Conservation (phyloP, 257 asterid genomes). For the Solanum paucissectum region DNA sequence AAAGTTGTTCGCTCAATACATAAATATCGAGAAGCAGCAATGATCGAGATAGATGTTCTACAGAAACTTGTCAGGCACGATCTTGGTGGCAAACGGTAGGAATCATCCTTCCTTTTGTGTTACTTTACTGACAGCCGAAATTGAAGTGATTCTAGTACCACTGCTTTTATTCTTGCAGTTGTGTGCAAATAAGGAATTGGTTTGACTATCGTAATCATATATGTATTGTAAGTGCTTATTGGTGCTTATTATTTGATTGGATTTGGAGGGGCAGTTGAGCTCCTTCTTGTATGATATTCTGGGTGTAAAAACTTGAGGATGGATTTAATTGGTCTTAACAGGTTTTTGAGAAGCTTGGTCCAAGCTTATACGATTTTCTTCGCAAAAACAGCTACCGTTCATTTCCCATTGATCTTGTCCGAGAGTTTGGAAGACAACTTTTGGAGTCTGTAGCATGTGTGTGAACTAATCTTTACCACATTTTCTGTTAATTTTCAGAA, state of each 20-base stretch:
- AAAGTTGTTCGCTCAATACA: slow-evolving; percentile 64
- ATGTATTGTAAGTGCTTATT: slow-evolving; percentile 58
- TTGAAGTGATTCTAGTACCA: slow-evolving; percentile 1
- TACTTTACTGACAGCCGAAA: neutral
- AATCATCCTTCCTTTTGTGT: neutral
- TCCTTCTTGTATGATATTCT: neutral
- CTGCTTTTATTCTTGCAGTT: slow-evolving; percentile 31
- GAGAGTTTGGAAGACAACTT: slow-evolving; percentile 92
- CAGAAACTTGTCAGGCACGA: slow-evolving; percentile 49
- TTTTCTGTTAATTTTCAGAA: slow-evolving; percentile 7
- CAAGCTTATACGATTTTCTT: slow-evolving; percentile 93
- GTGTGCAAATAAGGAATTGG: slow-evolving; percentile 75
- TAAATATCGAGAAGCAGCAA: slow-evolving; percentile 84
- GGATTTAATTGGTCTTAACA: slow-evolving; percentile 68
- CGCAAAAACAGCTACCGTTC: slow-evolving; percentile 89
- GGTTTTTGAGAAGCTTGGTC: slow-evolving; percentile 99
- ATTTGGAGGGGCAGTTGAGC: slow-evolving; percentile 1
- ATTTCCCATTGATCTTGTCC: slow-evolving; percentile 94
- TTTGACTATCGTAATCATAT: slow-evolving; percentile 81
- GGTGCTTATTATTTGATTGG: neutral
- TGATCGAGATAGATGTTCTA: slow-evolving; percentile 61
- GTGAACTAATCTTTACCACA: slow-evolving; percentile 50
- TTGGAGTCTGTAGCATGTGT: slow-evolving; percentile 99
- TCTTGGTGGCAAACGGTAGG: slow-evolving; percentile 57
- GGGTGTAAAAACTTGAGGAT: slow-evolving; percentile 16